These are phyloP conservation scores for Metschnikowia colocasiae DNA, from an alignment of 805 yeast genomes.

Conservation along the genomic window DNA sequence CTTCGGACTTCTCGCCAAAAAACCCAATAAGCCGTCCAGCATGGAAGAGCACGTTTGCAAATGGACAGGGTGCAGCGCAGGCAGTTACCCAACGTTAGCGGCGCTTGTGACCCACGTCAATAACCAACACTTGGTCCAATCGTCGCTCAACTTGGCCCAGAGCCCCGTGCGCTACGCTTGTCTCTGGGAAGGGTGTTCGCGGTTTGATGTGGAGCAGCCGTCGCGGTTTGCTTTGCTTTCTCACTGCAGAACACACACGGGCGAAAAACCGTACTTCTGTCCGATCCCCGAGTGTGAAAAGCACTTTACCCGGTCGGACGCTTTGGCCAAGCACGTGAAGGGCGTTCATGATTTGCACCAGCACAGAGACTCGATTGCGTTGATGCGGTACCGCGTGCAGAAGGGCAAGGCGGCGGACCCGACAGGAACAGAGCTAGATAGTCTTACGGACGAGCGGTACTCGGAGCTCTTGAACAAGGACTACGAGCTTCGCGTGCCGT, in stretches of 20 bases:
- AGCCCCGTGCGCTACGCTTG: constrained; percentile 45
- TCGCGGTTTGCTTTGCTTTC: constrained; percentile 56
- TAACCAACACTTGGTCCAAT: constrained; percentile 26
- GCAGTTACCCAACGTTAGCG: constrained; percentile 21
- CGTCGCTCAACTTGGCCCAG: constrained; percentile 19
- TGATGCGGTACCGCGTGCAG: constrained; percentile 28
- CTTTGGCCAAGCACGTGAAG: constrained; percentile 60
- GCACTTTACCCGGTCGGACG: constrained; percentile 57
- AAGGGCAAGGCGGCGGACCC: constrained; percentile 27
- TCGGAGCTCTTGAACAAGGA: constrained; percentile 29
- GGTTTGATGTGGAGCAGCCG: constrained; percentile 50
- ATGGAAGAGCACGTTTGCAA: constrained; percentile 23
- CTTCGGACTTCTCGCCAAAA: background rate
- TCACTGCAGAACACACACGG: constrained; percentile 64
- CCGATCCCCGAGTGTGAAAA: constrained; percentile 63
- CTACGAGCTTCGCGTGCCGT: constrained; percentile 35
- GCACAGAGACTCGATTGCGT: constrained; percentile 30
- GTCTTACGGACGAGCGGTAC: constrained; percentile 29
- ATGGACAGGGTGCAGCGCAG: constrained; percentile 30
- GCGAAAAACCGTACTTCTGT: constrained; percentile 60
- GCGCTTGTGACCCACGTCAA: constrained; percentile 32
- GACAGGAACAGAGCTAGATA: constrained; percentile 21
- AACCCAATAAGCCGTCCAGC: background rate
- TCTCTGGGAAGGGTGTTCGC: constrained; percentile 58
- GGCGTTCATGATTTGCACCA: constrained; percentile 54